phyloP scores from a whole-genome alignment of 257 asterid species.

The Solanum pennellii region DNA sequence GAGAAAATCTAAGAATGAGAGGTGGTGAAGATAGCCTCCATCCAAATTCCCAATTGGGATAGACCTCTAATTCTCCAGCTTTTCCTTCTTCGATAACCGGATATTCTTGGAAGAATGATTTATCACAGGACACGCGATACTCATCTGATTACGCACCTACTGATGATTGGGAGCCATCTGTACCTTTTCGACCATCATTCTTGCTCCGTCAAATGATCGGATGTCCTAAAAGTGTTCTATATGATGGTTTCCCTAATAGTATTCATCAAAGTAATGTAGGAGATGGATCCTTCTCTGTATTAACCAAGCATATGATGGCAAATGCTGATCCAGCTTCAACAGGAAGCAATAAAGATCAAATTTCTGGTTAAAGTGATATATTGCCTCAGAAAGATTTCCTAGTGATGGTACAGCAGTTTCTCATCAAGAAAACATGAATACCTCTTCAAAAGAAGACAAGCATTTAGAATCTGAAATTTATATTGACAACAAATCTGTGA shows the following conservation, averaged over 20 bases:
- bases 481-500: constrained; percentile 14
- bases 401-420: neutral
- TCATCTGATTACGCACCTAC: constrained; percentile 14
- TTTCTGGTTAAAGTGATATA: constrained; percentile 1
- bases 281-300: constrained; percentile 18
- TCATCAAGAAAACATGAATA: constrained; percentile 1
- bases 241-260: constrained; percentile 33
- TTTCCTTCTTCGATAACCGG: constrained; percentile 31
- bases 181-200: constrained; percentile 57
- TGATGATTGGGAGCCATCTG: constrained; percentile 67
- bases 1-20: too few species aligned
- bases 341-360: constrained; percentile 3
- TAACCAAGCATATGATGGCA: constrained; percentile 16
- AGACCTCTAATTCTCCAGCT: constrained; percentile 31
- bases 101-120: constrained; percentile 8
- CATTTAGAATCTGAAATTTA: constrained; percentile 25
- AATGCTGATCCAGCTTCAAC: constrained; percentile 7
- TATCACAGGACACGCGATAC: neutral
- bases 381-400: constrained; percentile 2
- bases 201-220: constrained; percentile 34
- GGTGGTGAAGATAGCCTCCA: too few species aligned
- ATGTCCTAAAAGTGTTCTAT: constrained; percentile 17
- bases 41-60: neutral
- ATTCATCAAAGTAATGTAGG: neutral
- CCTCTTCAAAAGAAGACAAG: constrained; percentile 26